Evolutionary conservation across 2,329 filamentous ascomycete genomes (phyloP), one percentile per base, ranked within the genome.

Genomic region (Aspergillus sp.): DNA sequence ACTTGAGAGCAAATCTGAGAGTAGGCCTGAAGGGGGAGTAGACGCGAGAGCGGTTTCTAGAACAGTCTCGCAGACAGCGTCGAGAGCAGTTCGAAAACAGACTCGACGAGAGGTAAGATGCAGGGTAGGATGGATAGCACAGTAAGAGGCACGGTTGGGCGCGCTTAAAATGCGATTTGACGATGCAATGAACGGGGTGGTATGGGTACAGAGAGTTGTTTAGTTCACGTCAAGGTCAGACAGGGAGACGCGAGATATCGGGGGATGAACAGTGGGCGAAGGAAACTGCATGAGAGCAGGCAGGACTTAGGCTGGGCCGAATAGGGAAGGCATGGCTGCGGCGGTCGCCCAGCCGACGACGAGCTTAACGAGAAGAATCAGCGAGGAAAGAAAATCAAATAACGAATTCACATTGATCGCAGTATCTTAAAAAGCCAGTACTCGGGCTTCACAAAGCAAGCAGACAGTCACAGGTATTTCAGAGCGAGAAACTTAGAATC

Each of bases 401-500:
- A n/a, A 30, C 17, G 16, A 7, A 22, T 13, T 22, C 10, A 10
- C 10, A 22, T 22, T 22, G n/a, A 22, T 22, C 19, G 10, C 19
- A 22, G 19, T 22, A 22, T 10, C 19, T 22, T n/a, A n/a, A n/a
- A 32, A 16, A 26, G 11, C 25, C 4, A 26, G 3, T 24, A 24
- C 22, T 24, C 19, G 10, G 10, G 19, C 10, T 13, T 11, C 16
- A 29, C 15, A 3, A 6, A 24, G 33, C 16, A 34, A 29, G 16
- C 19, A 17, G 15, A 26, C 5, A 30, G 16, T 16, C 20, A 22
- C 7, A 30, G 8, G 10, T 24, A 20, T 13, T 27, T 30, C 41
- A 29, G 20, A 40, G 15, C 24, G 35, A 31, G 26, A 39, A 30
- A 36, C 29, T 28, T 25, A 35, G 34, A 41, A 41, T 43, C 39